phyloP scores from a whole-genome alignment of 805 yeast species.

The Cyberlindnera americana region DNA sequence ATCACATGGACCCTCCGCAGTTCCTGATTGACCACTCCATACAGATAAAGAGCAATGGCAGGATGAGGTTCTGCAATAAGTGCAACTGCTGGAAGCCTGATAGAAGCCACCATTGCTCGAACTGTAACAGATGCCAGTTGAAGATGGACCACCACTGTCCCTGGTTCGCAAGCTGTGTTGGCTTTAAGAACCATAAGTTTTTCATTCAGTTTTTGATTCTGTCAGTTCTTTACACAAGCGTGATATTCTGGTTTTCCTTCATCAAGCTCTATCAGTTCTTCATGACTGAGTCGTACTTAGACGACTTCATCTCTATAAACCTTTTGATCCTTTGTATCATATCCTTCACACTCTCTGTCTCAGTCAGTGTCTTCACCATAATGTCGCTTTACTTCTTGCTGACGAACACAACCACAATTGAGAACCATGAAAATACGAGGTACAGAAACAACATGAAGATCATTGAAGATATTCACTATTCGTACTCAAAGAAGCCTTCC shows the following conservation, averaged over 20 bases:
- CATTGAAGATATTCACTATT: constrained; percentile 33
- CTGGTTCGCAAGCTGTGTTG: constrained; percentile 90
- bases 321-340: constrained; percentile 58
- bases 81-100: constrained; percentile 81
- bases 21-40: constrained; percentile 38
- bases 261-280: constrained; percentile 48
- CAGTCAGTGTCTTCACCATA: constrained; percentile 53
- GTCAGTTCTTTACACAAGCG: constrained; percentile 43
- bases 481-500: constrained; percentile 40
- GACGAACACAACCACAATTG: constrained; percentile 76
- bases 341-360: constrained; percentile 48
- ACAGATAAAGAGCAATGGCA: constrained; percentile 53
- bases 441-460: constrained; percentile 38
- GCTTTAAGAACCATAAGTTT: constrained; percentile 73
- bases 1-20: constrained; percentile 37
- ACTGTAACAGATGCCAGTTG: constrained; percentile 64
- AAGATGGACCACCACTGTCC: constrained; percentile 96
- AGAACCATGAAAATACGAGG: constrained; percentile 56
- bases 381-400: constrained; percentile 59
- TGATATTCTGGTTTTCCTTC: constrained; percentile 40
- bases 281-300: constrained; percentile 34
- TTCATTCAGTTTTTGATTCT: constrained; percentile 72
- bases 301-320: constrained; percentile 49
- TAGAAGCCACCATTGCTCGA: constrained; percentile 80
- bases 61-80: constrained; percentile 64